Conservation (phyloP, 148 eudicot species). For the Camellia lanceoleosa region DNA sequence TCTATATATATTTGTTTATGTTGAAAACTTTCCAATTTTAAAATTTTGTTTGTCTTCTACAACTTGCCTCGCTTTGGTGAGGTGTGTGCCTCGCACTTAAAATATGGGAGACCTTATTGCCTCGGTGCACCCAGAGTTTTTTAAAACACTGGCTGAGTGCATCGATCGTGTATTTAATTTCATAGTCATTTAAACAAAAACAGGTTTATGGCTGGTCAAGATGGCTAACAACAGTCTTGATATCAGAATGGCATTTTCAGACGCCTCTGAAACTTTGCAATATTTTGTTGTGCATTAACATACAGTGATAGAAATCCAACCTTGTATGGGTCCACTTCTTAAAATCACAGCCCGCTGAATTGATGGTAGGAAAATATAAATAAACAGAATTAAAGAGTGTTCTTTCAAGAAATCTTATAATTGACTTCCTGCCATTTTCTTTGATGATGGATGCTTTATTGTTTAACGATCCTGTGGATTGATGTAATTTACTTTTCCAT, state of each 20-base stretch:
- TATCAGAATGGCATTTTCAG: background rate
- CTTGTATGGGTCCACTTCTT: background rate
- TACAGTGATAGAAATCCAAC: background rate
- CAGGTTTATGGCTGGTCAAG: conserved; percentile 3
- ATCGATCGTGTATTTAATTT: background rate
- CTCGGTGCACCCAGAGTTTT: no score
- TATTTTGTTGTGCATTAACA: background rate
- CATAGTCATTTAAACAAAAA: background rate
- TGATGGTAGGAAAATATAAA: background rate
- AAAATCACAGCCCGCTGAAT: background rate
- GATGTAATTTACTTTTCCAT: background rate
- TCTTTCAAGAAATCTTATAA: background rate
- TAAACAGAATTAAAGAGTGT: conserved; percentile 1
- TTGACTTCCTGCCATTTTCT: background rate
- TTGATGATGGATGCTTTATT: background rate
- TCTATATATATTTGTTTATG: no score
- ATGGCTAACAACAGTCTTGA: background rate
- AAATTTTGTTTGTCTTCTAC: no score
- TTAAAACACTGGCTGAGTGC: no score
- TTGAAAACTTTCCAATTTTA: no score
- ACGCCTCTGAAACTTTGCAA: background rate
- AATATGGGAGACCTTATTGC: no score
- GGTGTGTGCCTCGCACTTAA: no score
- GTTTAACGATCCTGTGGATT: background rate
- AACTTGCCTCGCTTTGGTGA: no score